These are phyloP conservation scores for Phytophthora pinifolia DNA, from an alignment of 352 stramenopile species.

Conservation along the genomic window DNA sequence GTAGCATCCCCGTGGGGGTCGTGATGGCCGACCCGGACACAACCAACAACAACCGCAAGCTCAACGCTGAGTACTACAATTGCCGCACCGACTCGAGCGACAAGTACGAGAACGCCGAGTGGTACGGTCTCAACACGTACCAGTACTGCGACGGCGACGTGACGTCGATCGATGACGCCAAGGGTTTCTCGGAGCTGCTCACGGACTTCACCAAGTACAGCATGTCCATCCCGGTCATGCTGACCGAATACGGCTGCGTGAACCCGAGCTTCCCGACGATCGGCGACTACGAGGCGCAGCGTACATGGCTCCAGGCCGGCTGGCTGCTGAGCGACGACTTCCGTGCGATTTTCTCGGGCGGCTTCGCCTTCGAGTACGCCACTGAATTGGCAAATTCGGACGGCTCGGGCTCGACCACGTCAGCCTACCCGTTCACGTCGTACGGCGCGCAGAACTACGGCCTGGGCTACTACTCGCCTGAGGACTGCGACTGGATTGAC, in stretches of 20 bases:
- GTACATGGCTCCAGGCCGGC: slow-evolving; percentile 53
- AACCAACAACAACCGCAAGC: slow-evolving; percentile 40
- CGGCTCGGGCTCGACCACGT: slow-evolving; percentile 27
- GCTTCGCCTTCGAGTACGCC: slow-evolving; percentile 78
- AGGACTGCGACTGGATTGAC: slow-evolving; percentile 58
- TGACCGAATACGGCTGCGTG: slow-evolving; percentile 84
- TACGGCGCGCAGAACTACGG: slow-evolving; percentile 81
- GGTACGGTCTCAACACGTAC: slow-evolving; percentile 85
- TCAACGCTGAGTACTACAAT: slow-evolving; percentile 84
- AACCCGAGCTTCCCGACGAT: slow-evolving; percentile 59
- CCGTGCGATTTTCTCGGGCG: slow-evolving; percentile 52
- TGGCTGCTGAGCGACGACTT: slow-evolving; percentile 51
- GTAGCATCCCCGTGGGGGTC: slow-evolving; percentile 68
- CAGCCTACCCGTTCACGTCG: slow-evolving; percentile 71
- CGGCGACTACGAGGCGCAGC: slow-evolving; percentile 60
- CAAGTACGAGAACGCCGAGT: slow-evolving; percentile 71
- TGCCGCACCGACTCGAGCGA: slow-evolving; percentile 66
- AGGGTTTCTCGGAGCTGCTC: slow-evolving; percentile 53
- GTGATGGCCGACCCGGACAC: slow-evolving; percentile 55
- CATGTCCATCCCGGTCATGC: slow-evolving; percentile 66
- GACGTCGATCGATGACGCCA: slow-evolving; percentile 40
- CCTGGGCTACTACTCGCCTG: slow-evolving; percentile 76
- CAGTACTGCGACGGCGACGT: slow-evolving; percentile 75
- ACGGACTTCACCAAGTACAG: slow-evolving; percentile 55
- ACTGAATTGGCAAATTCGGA: slow-evolving; percentile 75